Percentiles rank a stretch among this genome's conserved stretches.
These are phyloP conservation scores for Penicillium atrosanguineum DNA, from an alignment of 495 filamentous ascomycete species.

Conservation along the genomic window DNA sequence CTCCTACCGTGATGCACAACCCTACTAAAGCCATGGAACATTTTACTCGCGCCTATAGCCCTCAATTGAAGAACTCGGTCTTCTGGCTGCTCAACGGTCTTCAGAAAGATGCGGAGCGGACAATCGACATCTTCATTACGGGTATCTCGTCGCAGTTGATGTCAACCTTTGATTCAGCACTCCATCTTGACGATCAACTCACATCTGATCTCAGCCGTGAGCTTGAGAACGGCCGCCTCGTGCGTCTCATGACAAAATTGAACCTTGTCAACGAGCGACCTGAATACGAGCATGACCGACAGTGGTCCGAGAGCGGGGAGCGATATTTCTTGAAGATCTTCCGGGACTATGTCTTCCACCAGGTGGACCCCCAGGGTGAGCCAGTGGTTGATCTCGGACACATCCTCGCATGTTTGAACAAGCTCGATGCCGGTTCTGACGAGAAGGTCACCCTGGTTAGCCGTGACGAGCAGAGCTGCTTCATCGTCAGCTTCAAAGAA, in stretches of 20 bases:
- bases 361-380: conserved; percentile 78
- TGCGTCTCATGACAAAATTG: conserved; percentile 80
- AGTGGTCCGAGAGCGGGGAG: conserved; percentile 87
- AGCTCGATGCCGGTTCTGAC: conserved; percentile 85
- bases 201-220: conserved; percentile 68
- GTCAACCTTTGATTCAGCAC: conserved; percentile 65
- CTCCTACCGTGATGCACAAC: conserved; percentile 53
- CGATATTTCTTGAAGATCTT: conserved; percentile 91
- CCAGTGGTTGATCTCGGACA: conserved; percentile 82
- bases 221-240: conserved; percentile 85
- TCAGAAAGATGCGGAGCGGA: conserved; percentile 55
- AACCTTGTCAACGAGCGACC: conserved; percentile 84
- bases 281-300: conserved; percentile 68
- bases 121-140: conserved; percentile 71
- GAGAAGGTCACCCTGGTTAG: conserved; percentile 84
- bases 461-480: conserved; percentile 80
- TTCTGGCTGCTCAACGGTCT: conserved; percentile 66
- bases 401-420: conserved; percentile 79
- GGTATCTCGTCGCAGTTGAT: conserved; percentile 73
- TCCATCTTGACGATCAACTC: conserved; percentile 74
- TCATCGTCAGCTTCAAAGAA: conserved; percentile 85
- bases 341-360: conserved; percentile 95
- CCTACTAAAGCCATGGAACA: conserved; percentile 65
- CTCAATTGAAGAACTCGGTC: conserved; percentile 70
- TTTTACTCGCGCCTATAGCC: conserved; percentile 67